Conservation (phyloP, 306 rosid species). For the Ammopiptanthus mongolicus region DNA sequence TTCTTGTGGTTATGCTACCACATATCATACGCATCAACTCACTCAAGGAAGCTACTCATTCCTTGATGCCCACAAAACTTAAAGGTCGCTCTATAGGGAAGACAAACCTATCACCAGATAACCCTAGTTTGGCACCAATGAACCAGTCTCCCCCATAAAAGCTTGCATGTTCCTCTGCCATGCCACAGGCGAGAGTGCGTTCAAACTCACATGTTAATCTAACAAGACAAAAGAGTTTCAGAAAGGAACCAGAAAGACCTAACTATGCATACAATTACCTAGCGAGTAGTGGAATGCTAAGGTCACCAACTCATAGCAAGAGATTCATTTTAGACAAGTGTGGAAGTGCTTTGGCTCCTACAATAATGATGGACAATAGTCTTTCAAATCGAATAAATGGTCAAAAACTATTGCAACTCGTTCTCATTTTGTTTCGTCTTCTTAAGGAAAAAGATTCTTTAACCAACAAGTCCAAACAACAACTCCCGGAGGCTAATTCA, state of each 20-base stretch:
- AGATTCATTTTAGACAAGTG: slow-evolving; percentile 32
- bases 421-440: not conserved
- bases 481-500: slow-evolving; percentile 18
- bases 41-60: slow-evolving; percentile 34
- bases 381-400: slow-evolving; percentile 24
- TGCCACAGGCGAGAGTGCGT: slow-evolving; percentile 58
- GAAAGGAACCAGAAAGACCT: slow-evolving; percentile 34
- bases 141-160: slow-evolving; percentile 13
- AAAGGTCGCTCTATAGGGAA: too few relatives aligned
- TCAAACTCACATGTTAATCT: slow-evolving; percentile 50
- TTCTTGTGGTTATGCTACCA: slow-evolving; percentile 55
- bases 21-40: slow-evolving; percentile 64
- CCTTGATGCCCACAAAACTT: slow-evolving; percentile 11
- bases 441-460: slow-evolving; percentile 28
- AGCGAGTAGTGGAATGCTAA: slow-evolving; percentile 23
- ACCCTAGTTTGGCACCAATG: not conserved
- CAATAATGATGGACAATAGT: not conserved
- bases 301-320: slow-evolving; percentile 66
- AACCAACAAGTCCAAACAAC: slow-evolving; percentile 31
- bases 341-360: not conserved
- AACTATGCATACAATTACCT: not conserved
- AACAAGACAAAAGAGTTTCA: slow-evolving; percentile 68
- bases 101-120: slow-evolving; percentile 14
- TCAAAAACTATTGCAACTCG: slow-evolving; percentile 21
- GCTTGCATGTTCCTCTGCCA: not conserved